Conservation (phyloP, 805 yeast genomes). For the Suhomyces pyralidae region DNA sequence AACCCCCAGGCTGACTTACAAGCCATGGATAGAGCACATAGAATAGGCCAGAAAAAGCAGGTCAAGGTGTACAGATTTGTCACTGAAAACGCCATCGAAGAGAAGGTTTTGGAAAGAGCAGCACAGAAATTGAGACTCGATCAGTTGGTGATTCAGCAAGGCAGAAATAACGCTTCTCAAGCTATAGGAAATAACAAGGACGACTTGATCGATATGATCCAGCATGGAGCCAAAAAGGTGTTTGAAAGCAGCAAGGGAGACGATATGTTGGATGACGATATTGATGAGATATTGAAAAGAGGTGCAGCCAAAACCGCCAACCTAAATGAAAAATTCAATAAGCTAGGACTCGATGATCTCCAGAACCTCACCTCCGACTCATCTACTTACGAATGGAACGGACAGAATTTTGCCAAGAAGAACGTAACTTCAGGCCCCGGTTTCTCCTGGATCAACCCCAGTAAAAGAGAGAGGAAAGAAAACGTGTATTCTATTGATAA, state of each 20-base stretch:
- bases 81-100: slow-evolving; percentile 94
- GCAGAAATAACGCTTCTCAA: slow-evolving; percentile 49
- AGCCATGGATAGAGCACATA: slow-evolving; percentile 97
- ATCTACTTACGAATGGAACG: slow-evolving; percentile 96
- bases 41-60: slow-evolving; percentile 96
- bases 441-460: slow-evolving; percentile 68
- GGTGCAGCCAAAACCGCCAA: slow-evolving; percentile 82
- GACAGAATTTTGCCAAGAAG: slow-evolving; percentile 71
- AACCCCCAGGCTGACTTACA: slow-evolving; percentile 97
- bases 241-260: slow-evolving; percentile 50
- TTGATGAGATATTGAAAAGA: slow-evolving; percentile 73
- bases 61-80: slow-evolving; percentile 90
- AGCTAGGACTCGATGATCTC: slow-evolving; percentile 87
- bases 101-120: slow-evolving; percentile 92
- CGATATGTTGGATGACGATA: slow-evolving; percentile 56
- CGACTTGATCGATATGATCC: slow-evolving; percentile 91
- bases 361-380: slow-evolving; percentile 88
- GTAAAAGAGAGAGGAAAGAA: slow-evolving; percentile 73
- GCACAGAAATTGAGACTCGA: slow-evolving; percentile 90
- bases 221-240: slow-evolving; percentile 90
- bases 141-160: slow-evolving; percentile 94
- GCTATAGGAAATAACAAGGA: slow-evolving; percentile 64
- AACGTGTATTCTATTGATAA: slow-evolving; percentile 76
- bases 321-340: slow-evolving; percentile 76
- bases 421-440: slow-evolving; percentile 34